Conservation (phyloP, 2,329 filamentous ascomycete genomes). For the Helminthosporium solani region DNA sequence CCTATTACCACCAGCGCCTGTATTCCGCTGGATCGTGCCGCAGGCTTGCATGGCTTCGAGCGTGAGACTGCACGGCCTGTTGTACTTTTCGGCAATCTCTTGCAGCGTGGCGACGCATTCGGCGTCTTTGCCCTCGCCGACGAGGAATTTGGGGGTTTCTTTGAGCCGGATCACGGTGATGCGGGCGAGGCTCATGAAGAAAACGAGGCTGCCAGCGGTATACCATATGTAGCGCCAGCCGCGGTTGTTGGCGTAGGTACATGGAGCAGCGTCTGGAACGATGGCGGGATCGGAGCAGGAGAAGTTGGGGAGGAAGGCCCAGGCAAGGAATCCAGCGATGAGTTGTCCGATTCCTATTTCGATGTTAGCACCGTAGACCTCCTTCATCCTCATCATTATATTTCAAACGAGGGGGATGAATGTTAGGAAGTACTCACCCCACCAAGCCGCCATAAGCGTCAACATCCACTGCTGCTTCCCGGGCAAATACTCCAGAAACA, state of each 20-base stretch:
- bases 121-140: slow-evolving; percentile 55
- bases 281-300: slow-evolving; percentile 44
- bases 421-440: slow-evolving; percentile 39
- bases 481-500: slow-evolving; percentile 60
- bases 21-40: slow-evolving; percentile 30
- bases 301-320: slow-evolving; percentile 55
- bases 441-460: slow-evolving; percentile 62
- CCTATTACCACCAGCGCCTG: too few species aligned
- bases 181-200: slow-evolving; percentile 55
- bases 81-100: slow-evolving; percentile 54
- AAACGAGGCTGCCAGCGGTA: slow-evolving; percentile 54
- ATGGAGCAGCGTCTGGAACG: slow-evolving; percentile 45
- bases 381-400: too few species aligned
- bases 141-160: slow-evolving; percentile 59
- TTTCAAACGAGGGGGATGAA: too few species aligned
- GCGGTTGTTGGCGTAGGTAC: slow-evolving; percentile 54
- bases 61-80: slow-evolving; percentile 54
- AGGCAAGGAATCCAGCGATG: slow-evolving; percentile 55
- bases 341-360: slow-evolving; percentile 50
- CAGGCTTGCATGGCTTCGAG: slow-evolving; percentile 52
- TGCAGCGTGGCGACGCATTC: slow-evolving; percentile 53
- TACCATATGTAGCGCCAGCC: slow-evolving; percentile 62
- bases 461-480: slow-evolving; percentile 64
- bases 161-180: slow-evolving; percentile 55
- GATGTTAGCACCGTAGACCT: neutral